Percentiles rank a stretch among this genome's conserved stretches.
Conservation (phyloP, 805 yeast species). For the Yarrowia yakushimensis region DNA sequence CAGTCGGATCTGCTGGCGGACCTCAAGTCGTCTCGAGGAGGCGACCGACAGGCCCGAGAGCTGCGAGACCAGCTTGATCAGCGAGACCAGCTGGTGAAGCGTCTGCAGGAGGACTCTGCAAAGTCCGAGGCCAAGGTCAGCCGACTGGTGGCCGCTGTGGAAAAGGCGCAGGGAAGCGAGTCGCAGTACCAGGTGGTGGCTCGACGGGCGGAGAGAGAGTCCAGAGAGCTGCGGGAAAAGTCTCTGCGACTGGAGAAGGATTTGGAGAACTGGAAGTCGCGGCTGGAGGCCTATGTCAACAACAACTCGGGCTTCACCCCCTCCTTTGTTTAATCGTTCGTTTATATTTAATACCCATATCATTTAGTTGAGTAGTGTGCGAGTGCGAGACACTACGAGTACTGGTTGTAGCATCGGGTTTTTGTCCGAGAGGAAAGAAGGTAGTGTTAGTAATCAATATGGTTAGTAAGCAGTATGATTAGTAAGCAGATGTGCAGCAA, state of each 20-base stretch:
- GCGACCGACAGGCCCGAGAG: conserved; percentile 34
- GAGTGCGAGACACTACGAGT: too few relatives aligned
- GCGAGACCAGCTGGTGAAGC: conserved; percentile 33
- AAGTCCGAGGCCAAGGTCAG: conserved; percentile 48
- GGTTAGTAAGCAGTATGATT: too few relatives aligned
- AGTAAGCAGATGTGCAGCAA: too few relatives aligned
- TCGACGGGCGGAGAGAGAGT: conserved; percentile 51
- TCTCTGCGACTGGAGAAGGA: conserved; percentile 51
- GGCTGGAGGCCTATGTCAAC: conserved; percentile 28
- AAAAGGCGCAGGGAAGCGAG: conserved; percentile 39
- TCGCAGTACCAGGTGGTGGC: conserved; percentile 40
- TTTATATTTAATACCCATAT: neutral
- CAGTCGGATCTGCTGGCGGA: conserved; percentile 28
- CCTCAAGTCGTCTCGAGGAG: conserved; percentile 28
- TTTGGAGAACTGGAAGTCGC: conserved; percentile 41
- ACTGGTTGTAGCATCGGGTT: too few relatives aligned
- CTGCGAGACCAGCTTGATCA: conserved; percentile 32
- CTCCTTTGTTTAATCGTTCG: conserved; percentile 12
- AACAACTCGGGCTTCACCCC: neutral
- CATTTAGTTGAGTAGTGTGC: too few relatives aligned
- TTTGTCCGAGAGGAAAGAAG: too few relatives aligned
- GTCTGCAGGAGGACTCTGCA: conserved; percentile 50
- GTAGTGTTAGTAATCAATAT: too few relatives aligned
- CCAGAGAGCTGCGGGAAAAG: conserved; percentile 48
- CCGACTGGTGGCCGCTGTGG: conserved; percentile 41